Evolutionary conservation across 306 rosid genomes (phyloP).

Genomic region (Castanopsis chinensis): DNA sequence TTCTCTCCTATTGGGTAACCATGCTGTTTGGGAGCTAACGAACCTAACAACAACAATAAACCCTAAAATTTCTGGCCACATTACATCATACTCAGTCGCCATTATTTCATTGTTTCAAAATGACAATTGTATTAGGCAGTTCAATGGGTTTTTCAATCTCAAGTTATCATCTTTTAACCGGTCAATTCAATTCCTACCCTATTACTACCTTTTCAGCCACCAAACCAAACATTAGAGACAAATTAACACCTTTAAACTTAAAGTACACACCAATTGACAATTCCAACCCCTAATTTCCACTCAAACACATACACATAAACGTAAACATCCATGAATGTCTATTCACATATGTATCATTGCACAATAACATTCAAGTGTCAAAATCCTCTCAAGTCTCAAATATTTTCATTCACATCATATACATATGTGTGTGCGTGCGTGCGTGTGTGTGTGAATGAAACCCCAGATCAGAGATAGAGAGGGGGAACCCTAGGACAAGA

Average conservation of each 20-base stretch:
- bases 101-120: too few species aligned
- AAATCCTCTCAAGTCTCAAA: background rate
- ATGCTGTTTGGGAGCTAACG: too few species aligned
- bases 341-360: background rate
- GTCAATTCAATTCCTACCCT: too few species aligned
- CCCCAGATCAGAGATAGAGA: constrained; percentile 41
- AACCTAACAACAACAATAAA: too few species aligned
- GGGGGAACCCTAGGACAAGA: constrained; percentile 53
- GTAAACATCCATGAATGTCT: background rate
- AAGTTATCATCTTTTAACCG: background rate
- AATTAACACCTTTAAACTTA: background rate
- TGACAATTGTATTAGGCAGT: too few species aligned
- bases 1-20: too few species aligned
- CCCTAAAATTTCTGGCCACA: too few species aligned
- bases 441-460: background rate
- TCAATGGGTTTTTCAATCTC: too few species aligned
- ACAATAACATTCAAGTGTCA: background rate
- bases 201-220: background rate
- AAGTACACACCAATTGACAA: background rate
- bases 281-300: background rate
- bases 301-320: background rate
- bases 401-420: background rate
- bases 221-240: background rate
- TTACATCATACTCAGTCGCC: too few species aligned
- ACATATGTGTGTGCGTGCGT: background rate